Conservation (phyloP, 176 grass and related monocot genomes). For the Thinopyrum elongatum region DNA sequence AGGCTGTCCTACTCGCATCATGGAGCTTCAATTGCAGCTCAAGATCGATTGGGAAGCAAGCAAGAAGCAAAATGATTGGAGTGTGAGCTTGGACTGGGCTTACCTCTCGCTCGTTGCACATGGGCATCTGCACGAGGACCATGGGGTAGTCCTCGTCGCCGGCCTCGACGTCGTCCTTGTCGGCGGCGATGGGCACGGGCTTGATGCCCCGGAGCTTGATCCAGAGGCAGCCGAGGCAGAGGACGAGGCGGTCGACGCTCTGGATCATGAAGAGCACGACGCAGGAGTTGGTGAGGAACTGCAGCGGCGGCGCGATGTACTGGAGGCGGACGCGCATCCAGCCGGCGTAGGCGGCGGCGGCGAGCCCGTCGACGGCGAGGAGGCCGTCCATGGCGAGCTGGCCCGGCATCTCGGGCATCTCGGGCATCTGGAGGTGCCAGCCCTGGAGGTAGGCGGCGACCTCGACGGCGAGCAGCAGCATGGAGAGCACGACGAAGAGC, state of each 20-base stretch:
- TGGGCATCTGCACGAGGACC: conserved; percentile 95
- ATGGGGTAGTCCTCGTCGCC: conserved; percentile 56
- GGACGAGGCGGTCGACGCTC: conserved; percentile 74
- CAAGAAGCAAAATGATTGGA: not conserved
- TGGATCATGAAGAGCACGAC: conserved; percentile 80
- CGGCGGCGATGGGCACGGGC: conserved; percentile 32
- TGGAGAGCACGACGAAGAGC: conserved; percentile 47
- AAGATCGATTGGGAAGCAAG: not conserved
- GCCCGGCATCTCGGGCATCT: conserved; percentile 30
- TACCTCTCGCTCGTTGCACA: conserved; percentile 97
- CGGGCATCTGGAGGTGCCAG: conserved; percentile 56
- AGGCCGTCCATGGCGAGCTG: conserved; percentile 45
- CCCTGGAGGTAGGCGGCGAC: conserved; percentile 62
- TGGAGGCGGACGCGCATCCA: conserved; percentile 64
- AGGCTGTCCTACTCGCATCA: not conserved
- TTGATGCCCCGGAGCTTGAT: conserved; percentile 77
- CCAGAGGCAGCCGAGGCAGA: conserved; percentile 82
- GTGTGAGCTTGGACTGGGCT: not conserved
- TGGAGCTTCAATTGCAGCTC: not conserved
- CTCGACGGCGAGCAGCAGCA: conserved; percentile 68
- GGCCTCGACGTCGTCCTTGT: conserved; percentile 52
- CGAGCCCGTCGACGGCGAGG: conserved; percentile 42
- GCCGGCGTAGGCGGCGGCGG: conserved; percentile 47
- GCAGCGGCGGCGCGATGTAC: conserved; percentile 71
- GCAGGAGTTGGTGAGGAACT: conserved; percentile 74